Percentiles rank a stretch among this genome's conserved stretches.
Conservation (phyloP, 352 stramenopile genomes). For the Phytophthora cactorum region DNA sequence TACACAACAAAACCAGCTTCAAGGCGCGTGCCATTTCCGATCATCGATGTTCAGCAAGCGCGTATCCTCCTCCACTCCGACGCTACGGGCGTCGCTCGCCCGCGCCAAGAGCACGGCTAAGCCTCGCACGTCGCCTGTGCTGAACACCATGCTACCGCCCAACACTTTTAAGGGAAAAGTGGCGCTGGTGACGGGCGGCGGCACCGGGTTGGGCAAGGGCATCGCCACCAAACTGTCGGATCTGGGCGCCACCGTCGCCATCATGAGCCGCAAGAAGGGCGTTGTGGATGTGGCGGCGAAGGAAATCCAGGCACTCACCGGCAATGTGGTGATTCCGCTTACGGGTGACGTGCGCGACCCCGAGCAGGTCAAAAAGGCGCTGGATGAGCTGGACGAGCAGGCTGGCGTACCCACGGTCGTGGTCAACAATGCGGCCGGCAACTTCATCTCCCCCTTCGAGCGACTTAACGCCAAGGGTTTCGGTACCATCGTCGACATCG, state of each 20-base stretch:
- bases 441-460: conserved; percentile 95
- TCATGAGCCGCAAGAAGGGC: conserved; percentile 94
- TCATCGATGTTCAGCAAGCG: conserved; percentile 25
- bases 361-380: conserved; percentile 85
- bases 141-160: conserved; percentile 70
- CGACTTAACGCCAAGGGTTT: conserved; percentile 94
- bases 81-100: conserved; percentile 3
- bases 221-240: conserved; percentile 93
- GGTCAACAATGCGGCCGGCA: conserved; percentile 91
- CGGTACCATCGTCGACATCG: conserved; percentile 97
- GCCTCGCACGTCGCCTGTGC: conserved; percentile 42
- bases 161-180: conserved; percentile 82
- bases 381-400: conserved; percentile 76
- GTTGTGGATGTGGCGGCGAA: conserved; percentile 90
- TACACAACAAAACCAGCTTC: conserved; percentile 7
- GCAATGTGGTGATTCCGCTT: conserved; percentile 69
- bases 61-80: conserved; percentile 6
- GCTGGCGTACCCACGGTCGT: conserved; percentile 80
- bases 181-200: conserved; percentile 95
- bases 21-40: conserved; percentile 19
- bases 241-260: conserved; percentile 92
- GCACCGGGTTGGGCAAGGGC: conserved; percentile 94
- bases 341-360: conserved; percentile 91
- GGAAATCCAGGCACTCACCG: conserved; percentile 74
- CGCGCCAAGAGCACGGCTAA: conserved; percentile 30